Evolutionary conservation across 2,329 filamentous ascomycete genomes (phyloP).

Genomic region (Parafenestella ontariensis): DNA sequence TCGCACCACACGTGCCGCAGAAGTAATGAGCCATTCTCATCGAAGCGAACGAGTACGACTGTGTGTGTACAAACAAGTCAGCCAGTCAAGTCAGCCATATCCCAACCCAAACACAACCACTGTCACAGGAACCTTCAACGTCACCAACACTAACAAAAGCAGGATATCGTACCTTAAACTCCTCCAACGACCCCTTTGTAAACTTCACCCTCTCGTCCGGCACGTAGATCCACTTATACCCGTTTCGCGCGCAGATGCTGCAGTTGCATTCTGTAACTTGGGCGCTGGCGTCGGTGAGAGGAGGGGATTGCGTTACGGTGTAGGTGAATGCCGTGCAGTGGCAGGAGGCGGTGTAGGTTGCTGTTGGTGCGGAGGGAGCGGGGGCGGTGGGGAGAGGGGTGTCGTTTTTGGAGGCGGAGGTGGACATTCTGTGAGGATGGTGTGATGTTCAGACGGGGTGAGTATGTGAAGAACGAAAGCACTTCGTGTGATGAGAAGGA

Average conservation of each 20-base stretch:
- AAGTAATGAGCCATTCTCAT: constrained; percentile 35
- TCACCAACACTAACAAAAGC: too few species aligned
- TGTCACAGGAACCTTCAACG: too few species aligned
- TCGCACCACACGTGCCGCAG: constrained; percentile 40
- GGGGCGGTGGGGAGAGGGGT: constrained; percentile 6
- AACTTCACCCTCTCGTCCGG: constrained; percentile 24
- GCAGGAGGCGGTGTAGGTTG: constrained; percentile 56
- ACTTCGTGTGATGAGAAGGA: too few species aligned
- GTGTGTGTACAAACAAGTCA: not conserved
- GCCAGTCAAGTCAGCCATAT: too few species aligned
- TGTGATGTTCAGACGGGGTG: too few species aligned
- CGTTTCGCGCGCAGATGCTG: constrained; percentile 60
- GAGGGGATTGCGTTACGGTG: constrained; percentile 57
- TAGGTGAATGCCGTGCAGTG: constrained; percentile 62
- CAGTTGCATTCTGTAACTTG: constrained; percentile 60
- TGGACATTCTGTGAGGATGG: not conserved
- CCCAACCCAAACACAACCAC: too few species aligned
- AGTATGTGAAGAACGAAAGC: too few species aligned
- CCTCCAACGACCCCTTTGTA: constrained; percentile 24
- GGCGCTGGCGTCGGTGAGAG: constrained; percentile 51
- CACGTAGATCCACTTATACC: constrained; percentile 57
- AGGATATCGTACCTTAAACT: constrained; percentile 28
- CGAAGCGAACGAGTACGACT: constrained; percentile 36
- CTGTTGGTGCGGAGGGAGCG: constrained; percentile 7
- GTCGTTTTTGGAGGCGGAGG: not conserved